Percentiles rank a stretch among this genome's conserved stretches.
These are phyloP conservation scores for Monilinia fructicola DNA, from an alignment of 2,329 filamentous ascomycete genomes.

Conservation along the genomic window DNA sequence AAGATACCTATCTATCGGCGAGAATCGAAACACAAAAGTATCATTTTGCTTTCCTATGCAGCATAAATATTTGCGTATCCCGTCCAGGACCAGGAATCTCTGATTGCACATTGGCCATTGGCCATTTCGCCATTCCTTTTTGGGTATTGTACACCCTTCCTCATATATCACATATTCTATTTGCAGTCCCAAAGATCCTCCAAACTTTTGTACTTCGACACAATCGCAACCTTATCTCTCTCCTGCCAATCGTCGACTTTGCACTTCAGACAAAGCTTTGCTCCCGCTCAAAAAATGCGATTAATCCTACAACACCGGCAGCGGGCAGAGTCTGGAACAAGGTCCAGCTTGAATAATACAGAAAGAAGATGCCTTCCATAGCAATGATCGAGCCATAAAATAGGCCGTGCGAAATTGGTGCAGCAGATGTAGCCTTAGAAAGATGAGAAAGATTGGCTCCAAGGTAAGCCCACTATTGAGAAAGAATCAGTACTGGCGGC, in stretches of 20 bases:
- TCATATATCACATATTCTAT: conserved; percentile 10
- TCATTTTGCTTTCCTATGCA: background rate
- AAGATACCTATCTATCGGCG: conserved; percentile 19
- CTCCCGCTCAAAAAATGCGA: conserved; percentile 83
- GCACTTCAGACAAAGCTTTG: conserved; percentile 88
- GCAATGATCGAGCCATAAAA: conserved; percentile 86
- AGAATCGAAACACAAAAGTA: background rate
- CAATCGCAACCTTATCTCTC: conserved; percentile 31
- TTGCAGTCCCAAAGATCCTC: conserved; percentile 10
- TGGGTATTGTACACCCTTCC: conserved; percentile 18
- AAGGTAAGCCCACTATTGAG: conserved; percentile 69
- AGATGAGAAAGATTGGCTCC: conserved; percentile 83
- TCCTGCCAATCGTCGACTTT: conserved; percentile 76
- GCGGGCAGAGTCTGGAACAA: conserved; percentile 85
- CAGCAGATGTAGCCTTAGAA: conserved; percentile 68
- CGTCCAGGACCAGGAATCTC: background rate
- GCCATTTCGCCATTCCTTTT: background rate
- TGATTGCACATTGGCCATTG: background rate
- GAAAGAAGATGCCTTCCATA: conserved; percentile 89
- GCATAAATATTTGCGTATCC: background rate
- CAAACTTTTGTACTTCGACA: conserved; percentile 2
- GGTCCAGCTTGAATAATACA: conserved; percentile 92
- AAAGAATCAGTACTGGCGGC: conserved; percentile 29
- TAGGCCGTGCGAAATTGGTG: conserved; percentile 75
- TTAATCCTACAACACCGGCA: conserved; percentile 63